Evolutionary conservation across 306 rosid genomes (phyloP).

Genomic region (Pachyrhizus erosus): DNA sequence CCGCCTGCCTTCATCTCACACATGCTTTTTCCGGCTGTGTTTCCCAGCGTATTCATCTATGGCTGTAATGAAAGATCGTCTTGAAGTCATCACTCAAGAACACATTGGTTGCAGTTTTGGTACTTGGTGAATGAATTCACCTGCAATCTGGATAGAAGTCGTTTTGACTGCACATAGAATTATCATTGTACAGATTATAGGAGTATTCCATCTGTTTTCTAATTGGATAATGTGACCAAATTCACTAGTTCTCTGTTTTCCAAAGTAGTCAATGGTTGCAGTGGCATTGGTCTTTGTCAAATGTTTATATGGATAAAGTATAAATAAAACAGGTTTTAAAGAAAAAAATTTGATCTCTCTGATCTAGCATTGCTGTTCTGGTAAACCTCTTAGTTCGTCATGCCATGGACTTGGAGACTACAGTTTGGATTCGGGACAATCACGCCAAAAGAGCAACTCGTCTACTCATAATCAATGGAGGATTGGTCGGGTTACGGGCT

Average conservation of each 20-base stretch:
- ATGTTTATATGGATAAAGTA: slow-evolving; percentile 58
- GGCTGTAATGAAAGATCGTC: slow-evolving; percentile 68
- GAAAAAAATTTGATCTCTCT: slow-evolving; percentile 42
- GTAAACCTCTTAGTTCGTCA: slow-evolving; percentile 29
- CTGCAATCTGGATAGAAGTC: slow-evolving; percentile 49
- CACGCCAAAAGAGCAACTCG: background rate
- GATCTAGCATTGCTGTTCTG: slow-evolving; percentile 8
- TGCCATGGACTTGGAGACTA: slow-evolving; percentile 34
- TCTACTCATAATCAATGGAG: too few species aligned
- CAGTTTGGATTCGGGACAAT: slow-evolving; percentile 29
- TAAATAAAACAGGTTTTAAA: slow-evolving; percentile 57
- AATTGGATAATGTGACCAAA: slow-evolving; percentile 46
- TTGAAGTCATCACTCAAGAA: slow-evolving; percentile 80
- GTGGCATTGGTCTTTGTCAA: slow-evolving; percentile 55
- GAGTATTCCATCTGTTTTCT: slow-evolving; percentile 44
- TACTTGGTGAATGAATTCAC: slow-evolving; percentile 47
- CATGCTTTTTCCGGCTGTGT: slow-evolving; percentile 85
- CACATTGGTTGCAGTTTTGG: slow-evolving; percentile 88
- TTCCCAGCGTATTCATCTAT: slow-evolving; percentile 78
- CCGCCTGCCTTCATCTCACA: slow-evolving; percentile 87
- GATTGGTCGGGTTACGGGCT: too few species aligned
- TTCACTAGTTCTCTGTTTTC: slow-evolving; percentile 41
- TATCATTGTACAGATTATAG: slow-evolving; percentile 71
- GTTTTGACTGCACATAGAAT: slow-evolving; percentile 72
- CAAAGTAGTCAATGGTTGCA: slow-evolving; percentile 50